Percentiles rank a stretch among this genome's conserved stretches.
Evolutionary conservation across 75 land plant genomes (phyloP).

Genomic region (Adiantum capillusveneris): DNA sequence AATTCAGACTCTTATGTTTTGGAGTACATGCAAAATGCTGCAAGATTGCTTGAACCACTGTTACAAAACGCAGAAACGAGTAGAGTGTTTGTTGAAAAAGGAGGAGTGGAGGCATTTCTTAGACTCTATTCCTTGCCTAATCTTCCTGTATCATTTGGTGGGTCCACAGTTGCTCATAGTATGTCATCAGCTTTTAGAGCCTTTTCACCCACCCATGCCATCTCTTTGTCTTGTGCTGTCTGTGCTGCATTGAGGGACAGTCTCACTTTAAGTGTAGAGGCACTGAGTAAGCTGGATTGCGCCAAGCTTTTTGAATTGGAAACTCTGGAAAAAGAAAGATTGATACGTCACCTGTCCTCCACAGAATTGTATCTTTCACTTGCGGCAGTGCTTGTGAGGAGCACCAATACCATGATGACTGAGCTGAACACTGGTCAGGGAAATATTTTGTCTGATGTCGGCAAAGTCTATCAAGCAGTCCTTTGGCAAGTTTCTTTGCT

Average conservation of each 20-base stretch:
- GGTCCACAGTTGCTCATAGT: slow-evolving; percentile 81
- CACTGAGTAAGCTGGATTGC: slow-evolving; percentile 25
- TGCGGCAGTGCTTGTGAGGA: slow-evolving; percentile 14
- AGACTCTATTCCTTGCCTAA: slow-evolving; percentile 74
- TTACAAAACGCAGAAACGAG: slow-evolving; percentile 91
- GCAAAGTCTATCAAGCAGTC: slow-evolving; percentile 10
- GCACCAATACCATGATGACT: slow-evolving; percentile 12
- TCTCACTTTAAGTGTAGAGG: slow-evolving; percentile 52
- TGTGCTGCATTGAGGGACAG: slow-evolving; percentile 68
- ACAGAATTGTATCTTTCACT: slow-evolving; percentile 18
- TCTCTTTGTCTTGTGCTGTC: slow-evolving; percentile 65
- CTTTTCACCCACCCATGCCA: slow-evolving; percentile 90
- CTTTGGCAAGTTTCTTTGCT: slow-evolving; percentile 10
- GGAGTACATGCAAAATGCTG: slow-evolving; percentile 78
- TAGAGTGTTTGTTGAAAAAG: slow-evolving; percentile 82
- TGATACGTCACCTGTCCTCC: slow-evolving; percentile 11
- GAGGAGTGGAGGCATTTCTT: slow-evolving; percentile 81
- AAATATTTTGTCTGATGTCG: slow-evolving; percentile 8
- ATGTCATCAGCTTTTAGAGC: slow-evolving; percentile 84
- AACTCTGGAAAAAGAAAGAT: slow-evolving; percentile 1
- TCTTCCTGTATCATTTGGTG: slow-evolving; percentile 81
- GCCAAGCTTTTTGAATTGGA: slow-evolving; percentile 40
- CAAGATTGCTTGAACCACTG: slow-evolving; percentile 80
- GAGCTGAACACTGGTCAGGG: slow-evolving; percentile 9
- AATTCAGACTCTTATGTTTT: slow-evolving; percentile 62